Evolutionary conservation across 2,329 filamentous ascomycete genomes (phyloP).

Genomic region (Aspergillus novofumigatus): DNA sequence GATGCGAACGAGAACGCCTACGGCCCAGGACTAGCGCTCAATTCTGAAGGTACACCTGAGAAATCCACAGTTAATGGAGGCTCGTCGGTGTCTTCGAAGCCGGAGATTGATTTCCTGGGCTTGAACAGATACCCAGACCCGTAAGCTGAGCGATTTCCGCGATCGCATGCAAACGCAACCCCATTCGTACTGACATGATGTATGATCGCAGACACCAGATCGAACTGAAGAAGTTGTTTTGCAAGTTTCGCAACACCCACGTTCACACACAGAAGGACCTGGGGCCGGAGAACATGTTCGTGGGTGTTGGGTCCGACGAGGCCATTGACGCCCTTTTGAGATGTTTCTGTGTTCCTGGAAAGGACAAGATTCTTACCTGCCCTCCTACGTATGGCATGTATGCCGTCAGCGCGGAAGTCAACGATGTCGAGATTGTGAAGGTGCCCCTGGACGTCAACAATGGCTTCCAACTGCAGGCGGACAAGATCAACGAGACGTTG

Average conservation of each 20-base stretch:
- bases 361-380: slow-evolving; percentile 88
- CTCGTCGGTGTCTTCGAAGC: slow-evolving; percentile 40
- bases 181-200: not conserved
- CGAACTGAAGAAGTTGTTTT: slow-evolving; percentile 80
- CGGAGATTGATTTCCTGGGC: slow-evolving; percentile 70
- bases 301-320: slow-evolving; percentile 94
- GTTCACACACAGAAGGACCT: slow-evolving; percentile 70
- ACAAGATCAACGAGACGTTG: slow-evolving; percentile 63
- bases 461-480: slow-evolving; percentile 68
- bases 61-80: slow-evolving; percentile 39
- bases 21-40: slow-evolving; percentile 68
- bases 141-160: slow-evolving; percentile 22
- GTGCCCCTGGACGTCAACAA: slow-evolving; percentile 74
- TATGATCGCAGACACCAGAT: slow-evolving; percentile 62
- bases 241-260: slow-evolving; percentile 78
- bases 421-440: slow-evolving; percentile 81
- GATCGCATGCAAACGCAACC: not conserved
- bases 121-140: slow-evolving; percentile 96
- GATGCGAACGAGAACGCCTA: slow-evolving; percentile 98
- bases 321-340: slow-evolving; percentile 91
- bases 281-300: slow-evolving; percentile 79
- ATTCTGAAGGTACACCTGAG: slow-evolving; percentile 45
- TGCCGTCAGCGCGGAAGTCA: slow-evolving; percentile 85
- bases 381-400: slow-evolving; percentile 99
- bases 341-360: slow-evolving; percentile 84